Percentiles rank a stretch among this genome's conserved stretches.
Conservation (phyloP, 1,284 basidiomycete genomes). For the Stygiomarasmius scandens region DNA sequence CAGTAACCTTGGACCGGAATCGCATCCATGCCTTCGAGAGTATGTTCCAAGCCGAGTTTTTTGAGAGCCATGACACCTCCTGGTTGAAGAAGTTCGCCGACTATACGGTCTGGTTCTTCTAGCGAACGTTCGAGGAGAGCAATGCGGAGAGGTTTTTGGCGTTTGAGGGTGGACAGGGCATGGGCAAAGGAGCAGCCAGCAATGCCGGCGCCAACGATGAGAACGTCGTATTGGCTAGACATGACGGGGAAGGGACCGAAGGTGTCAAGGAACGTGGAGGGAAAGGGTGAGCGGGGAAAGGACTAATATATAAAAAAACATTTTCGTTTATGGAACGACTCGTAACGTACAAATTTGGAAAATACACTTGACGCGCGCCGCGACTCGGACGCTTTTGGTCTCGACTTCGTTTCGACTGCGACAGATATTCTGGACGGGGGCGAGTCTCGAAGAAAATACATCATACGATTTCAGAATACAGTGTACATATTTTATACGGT, state of each 20-base stretch:
- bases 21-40: conserved; percentile 87
- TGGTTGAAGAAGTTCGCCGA: conserved; percentile 96
- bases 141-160: conserved; percentile 68
- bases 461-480: neutral
- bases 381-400: neutral
- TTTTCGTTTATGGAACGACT: neutral
- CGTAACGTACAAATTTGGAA: neutral
- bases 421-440: neutral
- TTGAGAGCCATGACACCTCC: conserved; percentile 84
- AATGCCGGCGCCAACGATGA: conserved; percentile 91
- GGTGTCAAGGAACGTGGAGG: neutral
- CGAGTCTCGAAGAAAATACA: neutral
- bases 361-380: neutral
- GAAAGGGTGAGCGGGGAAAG: neutral
- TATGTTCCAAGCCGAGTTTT: conserved; percentile 75
- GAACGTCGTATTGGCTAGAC: conserved; percentile 59
- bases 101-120: conserved; percentile 92
- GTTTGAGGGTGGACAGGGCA: conserved; percentile 60
- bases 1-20: conserved; percentile 88
- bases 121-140: conserved; percentile 88
- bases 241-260: neutral
- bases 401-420: neutral
- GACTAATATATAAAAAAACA: neutral
- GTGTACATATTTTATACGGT: neutral
- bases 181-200: conserved; percentile 81